These are phyloP conservation scores for Saturnispora ahearnii DNA, from an alignment of 805 yeast species.

Conservation along the genomic window DNA sequence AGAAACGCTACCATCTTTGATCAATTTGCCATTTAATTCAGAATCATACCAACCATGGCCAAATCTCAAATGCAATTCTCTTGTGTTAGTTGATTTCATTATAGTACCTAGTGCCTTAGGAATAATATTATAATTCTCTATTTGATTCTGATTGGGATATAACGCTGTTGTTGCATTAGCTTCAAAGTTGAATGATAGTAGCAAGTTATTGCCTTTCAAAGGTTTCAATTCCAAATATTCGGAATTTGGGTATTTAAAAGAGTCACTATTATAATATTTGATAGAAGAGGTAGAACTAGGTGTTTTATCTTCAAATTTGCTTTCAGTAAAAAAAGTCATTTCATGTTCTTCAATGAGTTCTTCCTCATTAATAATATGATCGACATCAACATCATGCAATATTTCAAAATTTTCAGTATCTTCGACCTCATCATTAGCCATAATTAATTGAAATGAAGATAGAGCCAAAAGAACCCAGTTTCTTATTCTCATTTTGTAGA, in stretches of 20 bases:
- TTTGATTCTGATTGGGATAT: conserved; percentile 16
- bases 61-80: conserved; percentile 77
- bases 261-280: background rate
- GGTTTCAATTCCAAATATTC: conserved; percentile 63
- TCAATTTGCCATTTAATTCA: conserved; percentile 76
- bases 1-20: conserved; percentile 55
- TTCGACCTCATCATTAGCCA: background rate
- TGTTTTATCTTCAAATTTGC: background rate
- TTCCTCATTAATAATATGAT: background rate
- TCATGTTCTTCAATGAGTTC: background rate
- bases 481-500: background rate
- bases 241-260: conserved; percentile 35
- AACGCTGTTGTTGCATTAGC: conserved; percentile 40
- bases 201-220: conserved; percentile 58
- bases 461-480: background rate
- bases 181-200: conserved; percentile 65
- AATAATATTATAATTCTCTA: conserved; percentile 52
- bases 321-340: background rate
- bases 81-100: conserved; percentile 51
- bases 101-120: conserved; percentile 80
- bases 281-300: background rate
- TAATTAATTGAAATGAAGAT: background rate
- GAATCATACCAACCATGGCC: conserved; percentile 95
- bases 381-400: background rate
- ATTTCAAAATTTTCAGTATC: too few relatives aligned